Base-by-base conservation (phyloP, 805 yeast genomes). In the Yarrowia osloensis region DNA sequence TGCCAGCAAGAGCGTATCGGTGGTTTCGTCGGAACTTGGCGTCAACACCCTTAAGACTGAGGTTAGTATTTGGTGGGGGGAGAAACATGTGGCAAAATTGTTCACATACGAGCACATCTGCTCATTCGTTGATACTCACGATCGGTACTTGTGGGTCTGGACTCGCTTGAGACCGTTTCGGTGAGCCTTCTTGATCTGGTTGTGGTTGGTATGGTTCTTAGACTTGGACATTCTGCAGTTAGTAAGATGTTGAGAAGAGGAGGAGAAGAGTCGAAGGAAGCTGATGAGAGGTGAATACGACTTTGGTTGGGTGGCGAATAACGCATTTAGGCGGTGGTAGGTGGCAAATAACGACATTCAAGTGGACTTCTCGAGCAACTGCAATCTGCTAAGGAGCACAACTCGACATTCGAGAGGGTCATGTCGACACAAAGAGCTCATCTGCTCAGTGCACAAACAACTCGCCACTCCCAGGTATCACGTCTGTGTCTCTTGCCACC, bases 151-250 rank as follows among this genome's bases (percentile, higher is more conserved):
- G 96, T 87, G 84, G 80, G 97, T 89, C 88, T 87, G 90, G 78
- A 98, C 97, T 93, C 94, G 95, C 90, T 94, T 94, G 87, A 95
- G 94, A 86, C 99, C 99, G 90, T 95, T 95, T 74, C 89, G 93
- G 98, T 95, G 99, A 80, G 98, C 98, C 96, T 95, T 95, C 82
- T 84, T 90, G 92, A 89, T 90, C 86, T 94, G 98, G 96, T 95
- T 95, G 86, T 95, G 99, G 85, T 92, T 93, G 85, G 99, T 95
- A 84, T 95, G 98, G 86, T 95, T 95, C 97, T 95, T 95, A 76
- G 98, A 94, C 87, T 95, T 95, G 84, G 99, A 82, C 99, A 95
- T 94, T 84, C 78, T 82, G 69, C 66, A 19, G 62, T 44, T 59
- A 66, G 57, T 35, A 54, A 7, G 46, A n/a, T 15, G 47, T 24